Base-by-base conservation (phyloP, 176 grass and related monocot genomes). In the Saccharum officinarum region DNA sequence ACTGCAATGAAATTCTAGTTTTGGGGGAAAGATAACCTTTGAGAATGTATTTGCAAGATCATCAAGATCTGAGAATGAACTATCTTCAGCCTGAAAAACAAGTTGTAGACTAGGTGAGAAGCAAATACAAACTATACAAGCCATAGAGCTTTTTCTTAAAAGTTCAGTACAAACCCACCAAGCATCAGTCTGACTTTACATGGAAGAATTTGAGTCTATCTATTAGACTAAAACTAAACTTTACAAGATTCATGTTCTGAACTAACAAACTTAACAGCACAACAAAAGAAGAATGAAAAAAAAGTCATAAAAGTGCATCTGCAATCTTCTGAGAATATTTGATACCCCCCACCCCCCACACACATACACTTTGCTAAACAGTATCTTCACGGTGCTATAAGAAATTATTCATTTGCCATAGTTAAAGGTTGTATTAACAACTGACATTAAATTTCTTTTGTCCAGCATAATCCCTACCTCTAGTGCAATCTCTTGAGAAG, bases 21-120 rank as follows among this genome's bases (percentile, higher is more conserved):
- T 84, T 18, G 23, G 61, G 49, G 44, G 69, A 52, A 54, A 42
- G 5, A 62, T 41, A 81, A 87, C 85, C 85, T 87, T 87, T 67
- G 69, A 87, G 45, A 87, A 87, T 75, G 78, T 81, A 46, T 63
- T 67, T 41, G 69, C 69, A 75, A 87, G 85, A 75, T 87, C 85
- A 81, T 87, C 78, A 67, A 81, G 10, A 87, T 87, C 85, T 81
- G 77, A 66, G 47, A 87, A 81, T 72, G 44, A 81, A 76, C 55
- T 26, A 54, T 38, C 78, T 75, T 81, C 85, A 23, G n/a, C 85
- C 85, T 87, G 85, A 79, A 67, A 87, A 33, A 37, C 25, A 55
- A 84, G 23, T 68, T 38, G 9, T 55, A 67, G 33, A 17, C 67
- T 34, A 25, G 23, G 66, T 82, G 49, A 71, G 67, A 50, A 59